Evolutionary conservation across 129 eudicot species (phyloP), one percentile per base, ranked within the genome.

Genomic region (Saposhnikovia divaricata): DNA sequence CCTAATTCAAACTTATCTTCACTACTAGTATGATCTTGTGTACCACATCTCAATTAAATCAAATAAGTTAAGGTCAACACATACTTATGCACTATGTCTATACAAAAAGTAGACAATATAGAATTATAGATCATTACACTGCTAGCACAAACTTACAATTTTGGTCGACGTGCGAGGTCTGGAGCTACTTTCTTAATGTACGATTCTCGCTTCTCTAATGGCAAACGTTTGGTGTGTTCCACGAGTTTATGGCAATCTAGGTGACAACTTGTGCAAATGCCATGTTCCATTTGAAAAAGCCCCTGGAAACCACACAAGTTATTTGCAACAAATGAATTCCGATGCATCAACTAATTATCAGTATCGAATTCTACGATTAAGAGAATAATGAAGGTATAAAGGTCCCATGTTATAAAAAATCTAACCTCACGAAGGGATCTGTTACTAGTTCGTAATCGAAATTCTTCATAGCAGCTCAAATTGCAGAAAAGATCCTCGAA

Each of bases 401-500:
- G 25, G 34, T 27, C n/a, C 42, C 48, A 76, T 74, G 21, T 9
- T n/a, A 72, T 82, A 42, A 39, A 77, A 80, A 38, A 68, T 57
- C 87, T 77, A 80, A 92, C 99, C 94, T 72, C 82, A 18, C 99
- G 99, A 73, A 96, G 89, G 85, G 46, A 88, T 84, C 87, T 85
- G 76, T 80, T 88, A 79, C 95, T 92, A 82, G 99, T 92, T 85
- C 98, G 82, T 65, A 85, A 81, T 53, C 95, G 87, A 81, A 85
- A 96, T 71, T 92, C 98, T 79, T 90, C 95, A 75, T 84, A 88
- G 86, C 99, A 96, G 46, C 80, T 83, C 90, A 90, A 78, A 65
- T 84, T 81, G 83, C 99, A 96, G 78, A 92, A 96, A 43, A 96
- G 93, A 86, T 96, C 99, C 84, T 92, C 92, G 47, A 96, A 92